Evolutionary conservation across 2,329 filamentous ascomycete genomes (phyloP), one percentile per base, ranked within the genome.

Genomic region (Zelopaecilomyces penicillatus): DNA sequence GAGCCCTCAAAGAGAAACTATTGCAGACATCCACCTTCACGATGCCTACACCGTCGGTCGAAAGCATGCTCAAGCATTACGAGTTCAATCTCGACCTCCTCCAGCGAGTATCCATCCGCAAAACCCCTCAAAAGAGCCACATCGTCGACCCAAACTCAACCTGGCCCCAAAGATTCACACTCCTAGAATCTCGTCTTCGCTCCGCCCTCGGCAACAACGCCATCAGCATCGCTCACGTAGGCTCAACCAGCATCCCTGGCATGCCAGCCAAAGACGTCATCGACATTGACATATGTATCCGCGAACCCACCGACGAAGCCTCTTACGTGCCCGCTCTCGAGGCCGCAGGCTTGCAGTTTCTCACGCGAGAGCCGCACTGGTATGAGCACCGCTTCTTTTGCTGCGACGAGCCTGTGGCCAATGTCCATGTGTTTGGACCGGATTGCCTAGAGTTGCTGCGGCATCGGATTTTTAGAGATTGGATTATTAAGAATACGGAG

Each of bases 241-340:
- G 74, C 28, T 75, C 71, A 9, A 77, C 75, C 29, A 70, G 69
- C 41, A 61, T 78, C 5, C 69, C 70, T 0, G 60, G 57, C 6
- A 64, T 78, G 4, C 62, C 69, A 0, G 74, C 75, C 38, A 77
- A 78, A 57, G 61, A 64, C 30, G 58, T 76, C 39, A 71, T 78
- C 39, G 74, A 78, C 53, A 63, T 78, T 29, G 75, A 77, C 51
- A 56, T 77, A 6, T 60, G 68, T 4, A 62, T 77, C 6, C 39
- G 52, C 3, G 60, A 73, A 39, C 46, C 64, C 27, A 50, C 51
- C 8, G 61, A 67, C 34, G 72, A 76, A 50, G 54, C 49, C 2
- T 54, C 57, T 1, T 76, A 75, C 47, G 68, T 66, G 6, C 52
- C 61, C 2, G 55, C 56, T 3, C 67, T 76, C 4, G 69, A 74